A percentile compares a stretch with the other conserved stretches of the same genome.
These are phyloP conservation scores for Suhomyces guaymorum DNA, from an alignment of 1,139 yeast species.

Conservation along the genomic window DNA sequence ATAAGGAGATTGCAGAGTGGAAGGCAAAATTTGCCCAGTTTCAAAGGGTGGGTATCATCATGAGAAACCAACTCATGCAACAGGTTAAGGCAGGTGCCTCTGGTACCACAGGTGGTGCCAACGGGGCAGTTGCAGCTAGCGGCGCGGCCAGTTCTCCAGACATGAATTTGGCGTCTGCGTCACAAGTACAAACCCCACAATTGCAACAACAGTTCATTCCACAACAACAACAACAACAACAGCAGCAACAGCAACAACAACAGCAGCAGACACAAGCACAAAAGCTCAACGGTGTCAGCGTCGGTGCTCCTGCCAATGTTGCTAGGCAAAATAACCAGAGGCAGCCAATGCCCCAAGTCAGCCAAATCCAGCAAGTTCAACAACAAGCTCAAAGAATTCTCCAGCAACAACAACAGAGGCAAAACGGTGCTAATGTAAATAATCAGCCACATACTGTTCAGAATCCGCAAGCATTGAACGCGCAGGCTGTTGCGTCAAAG, in stretches of 20 bases:
- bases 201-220: slow-evolving; percentile 11
- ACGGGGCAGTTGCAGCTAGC: too few relatives aligned
- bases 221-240: slow-evolving; percentile 12
- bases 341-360: slow-evolving; percentile 14
- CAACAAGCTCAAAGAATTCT: slow-evolving; percentile 21
- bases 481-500: slow-evolving; percentile 1
- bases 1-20: slow-evolving; percentile 37
- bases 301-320: too few relatives aligned
- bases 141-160: too few relatives aligned
- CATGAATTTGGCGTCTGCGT: too few relatives aligned
- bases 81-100: slow-evolving; percentile 27
- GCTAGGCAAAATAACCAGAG: too few relatives aligned
- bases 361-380: slow-evolving; percentile 19
- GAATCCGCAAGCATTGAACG: neutral
- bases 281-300: slow-evolving; percentile 13
- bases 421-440: slow-evolving; percentile 11
- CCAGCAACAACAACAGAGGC: slow-evolving; percentile 17
- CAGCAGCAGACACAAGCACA: slow-evolving; percentile 14
- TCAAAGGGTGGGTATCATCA: slow-evolving; percentile 41
- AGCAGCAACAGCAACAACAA: slow-evolving; percentile 18
- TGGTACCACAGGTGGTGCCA: too few relatives aligned
- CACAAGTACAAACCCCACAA: slow-evolving; percentile 5
- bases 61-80: slow-evolving; percentile 41
- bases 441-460: too few relatives aligned
- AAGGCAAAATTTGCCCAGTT: slow-evolving; percentile 38